Conservation (phyloP, 345 rosid genomes). For the Camelina neglecta region DNA sequence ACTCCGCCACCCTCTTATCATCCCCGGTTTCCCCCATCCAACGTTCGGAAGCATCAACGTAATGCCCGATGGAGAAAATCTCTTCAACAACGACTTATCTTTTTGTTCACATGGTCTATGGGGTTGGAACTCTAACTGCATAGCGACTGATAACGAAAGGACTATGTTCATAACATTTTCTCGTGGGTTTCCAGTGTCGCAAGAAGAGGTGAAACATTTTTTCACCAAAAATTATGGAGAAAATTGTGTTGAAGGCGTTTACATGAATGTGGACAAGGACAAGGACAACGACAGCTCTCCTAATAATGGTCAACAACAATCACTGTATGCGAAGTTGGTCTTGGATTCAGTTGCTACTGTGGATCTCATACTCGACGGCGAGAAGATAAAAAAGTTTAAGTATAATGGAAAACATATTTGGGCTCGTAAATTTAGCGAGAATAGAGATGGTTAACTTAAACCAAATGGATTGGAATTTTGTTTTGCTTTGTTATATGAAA, state of each 20-base stretch:
- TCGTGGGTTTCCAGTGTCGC: constrained; percentile 52
- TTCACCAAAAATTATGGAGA: constrained; percentile 43
- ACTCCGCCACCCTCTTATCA: constrained; percentile 13
- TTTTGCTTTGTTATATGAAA: too few species aligned
- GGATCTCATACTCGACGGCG: constrained; percentile 30
- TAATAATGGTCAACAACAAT: constrained; percentile 17
- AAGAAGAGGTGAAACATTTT: constrained; percentile 41
- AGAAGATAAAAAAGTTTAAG: constrained; percentile 21
- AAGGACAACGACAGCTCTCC: background rate
- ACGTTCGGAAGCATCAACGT: constrained; percentile 47
- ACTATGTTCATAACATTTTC: constrained; percentile 61
- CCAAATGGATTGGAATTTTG: background rate
- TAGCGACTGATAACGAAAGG: constrained; percentile 41
- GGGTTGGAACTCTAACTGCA: constrained; percentile 47
- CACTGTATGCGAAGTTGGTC: constrained; percentile 34
- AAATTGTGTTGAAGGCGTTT: constrained; percentile 28
- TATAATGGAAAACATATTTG: constrained; percentile 48
- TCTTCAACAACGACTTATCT: background rate
- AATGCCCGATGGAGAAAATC: background rate
- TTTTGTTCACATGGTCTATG: constrained; percentile 34
- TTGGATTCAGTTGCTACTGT: constrained; percentile 32
- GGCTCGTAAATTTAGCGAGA: constrained; percentile 43
- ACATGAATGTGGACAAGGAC: constrained; percentile 13
- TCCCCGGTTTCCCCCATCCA: constrained; percentile 56
- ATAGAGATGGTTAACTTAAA: background rate